phyloP scores from a whole-genome alignment of 768 basidiomycete genomes.

The Amanita inopinata region DNA sequence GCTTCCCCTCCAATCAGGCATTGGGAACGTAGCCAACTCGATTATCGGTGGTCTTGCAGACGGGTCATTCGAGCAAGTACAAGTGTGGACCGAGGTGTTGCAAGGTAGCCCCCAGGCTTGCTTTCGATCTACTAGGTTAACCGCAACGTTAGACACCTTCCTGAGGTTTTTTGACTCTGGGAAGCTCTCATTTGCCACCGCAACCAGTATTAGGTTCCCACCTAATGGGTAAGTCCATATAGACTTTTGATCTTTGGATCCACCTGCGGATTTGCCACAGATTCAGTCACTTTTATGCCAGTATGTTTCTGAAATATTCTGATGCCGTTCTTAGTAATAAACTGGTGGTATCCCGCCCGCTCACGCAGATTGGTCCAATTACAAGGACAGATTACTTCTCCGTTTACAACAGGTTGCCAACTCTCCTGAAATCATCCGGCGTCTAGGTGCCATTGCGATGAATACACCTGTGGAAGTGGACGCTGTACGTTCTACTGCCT shows the following conservation, averaged over 20 bases:
- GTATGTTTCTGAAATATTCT: conserved; percentile 21
- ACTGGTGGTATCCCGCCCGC: too few species aligned
- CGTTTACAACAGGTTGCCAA: conserved; percentile 44
- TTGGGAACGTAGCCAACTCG: conserved; percentile 39
- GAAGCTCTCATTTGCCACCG: conserved; percentile 36
- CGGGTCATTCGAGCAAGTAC: conserved; percentile 38
- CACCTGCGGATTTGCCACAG: conserved; percentile 12
- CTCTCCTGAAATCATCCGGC: conserved; percentile 37
- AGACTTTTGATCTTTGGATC: background rate
- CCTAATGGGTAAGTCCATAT: conserved; percentile 25
- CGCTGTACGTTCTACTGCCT: conserved; percentile 29
- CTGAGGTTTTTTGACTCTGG: conserved; percentile 37
- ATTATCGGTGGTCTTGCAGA: conserved; percentile 40
- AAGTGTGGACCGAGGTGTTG: conserved; percentile 41
- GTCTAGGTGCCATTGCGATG: conserved; percentile 41
- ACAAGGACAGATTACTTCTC: conserved; percentile 36
- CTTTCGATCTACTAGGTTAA: background rate
- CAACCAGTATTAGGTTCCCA: conserved; percentile 36
- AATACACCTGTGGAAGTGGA: conserved; percentile 43
- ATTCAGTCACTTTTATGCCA: conserved; percentile 38
- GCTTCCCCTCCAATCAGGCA: conserved; percentile 37
- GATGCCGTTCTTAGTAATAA: too few species aligned
- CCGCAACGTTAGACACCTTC: conserved; percentile 27
- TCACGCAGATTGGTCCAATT: conserved; percentile 37
- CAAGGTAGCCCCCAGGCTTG: conserved; percentile 19